Evolutionary conservation across 345 rosid species (phyloP), one percentile per base, ranked within the genome.

Genomic region (Corchorus capsularis): DNA sequence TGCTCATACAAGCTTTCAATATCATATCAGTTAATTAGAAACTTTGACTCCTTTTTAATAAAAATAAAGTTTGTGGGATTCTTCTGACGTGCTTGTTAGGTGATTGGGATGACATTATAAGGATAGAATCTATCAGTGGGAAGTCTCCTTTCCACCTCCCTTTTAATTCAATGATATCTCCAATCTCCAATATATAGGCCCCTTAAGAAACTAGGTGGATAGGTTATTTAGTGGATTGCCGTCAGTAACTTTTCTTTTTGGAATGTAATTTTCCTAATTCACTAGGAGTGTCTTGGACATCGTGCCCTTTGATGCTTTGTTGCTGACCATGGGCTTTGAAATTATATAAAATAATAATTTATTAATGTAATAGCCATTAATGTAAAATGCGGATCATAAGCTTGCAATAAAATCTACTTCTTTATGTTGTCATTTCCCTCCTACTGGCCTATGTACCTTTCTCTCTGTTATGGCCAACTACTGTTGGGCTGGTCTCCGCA

Each of bases 261-360:
- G 60, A 69, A 46, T 17, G 39, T 69, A 57, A 50, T 69, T 34
- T 16, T 14, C 59, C 60, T 49, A 50, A 50, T 52, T 14, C 3
- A 0, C 39, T 67, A 11, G 15, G 47, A 39, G n/a, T 45, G 5
- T 43, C 32, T 7, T 63, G 46, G 34, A 4, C 71, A 66, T 45
- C 35, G 43, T 66, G 35, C 54, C 54, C 20, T 66, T 19, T 66
- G 45, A 45, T 22, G 54, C 54, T 45, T 66, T 45, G 71, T 66
- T 20, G 4, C 34, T 19, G 10, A 66, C 49, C 32, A 27, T 20
- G 60, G 55, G 45, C 73, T 50, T 50, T 27, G 17, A 52, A 16
- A 16, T 67, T 4, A 2, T 47, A 50, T 53, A 8, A 34, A 7
- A 52, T 69, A 35, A n/a, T 69, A 53, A 52, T 69, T 16, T 35